Evolutionary conservation across 257 asterid species (phyloP), one percentile per base, ranked within the genome.

Genomic region (Scutellaria baicalensis): DNA sequence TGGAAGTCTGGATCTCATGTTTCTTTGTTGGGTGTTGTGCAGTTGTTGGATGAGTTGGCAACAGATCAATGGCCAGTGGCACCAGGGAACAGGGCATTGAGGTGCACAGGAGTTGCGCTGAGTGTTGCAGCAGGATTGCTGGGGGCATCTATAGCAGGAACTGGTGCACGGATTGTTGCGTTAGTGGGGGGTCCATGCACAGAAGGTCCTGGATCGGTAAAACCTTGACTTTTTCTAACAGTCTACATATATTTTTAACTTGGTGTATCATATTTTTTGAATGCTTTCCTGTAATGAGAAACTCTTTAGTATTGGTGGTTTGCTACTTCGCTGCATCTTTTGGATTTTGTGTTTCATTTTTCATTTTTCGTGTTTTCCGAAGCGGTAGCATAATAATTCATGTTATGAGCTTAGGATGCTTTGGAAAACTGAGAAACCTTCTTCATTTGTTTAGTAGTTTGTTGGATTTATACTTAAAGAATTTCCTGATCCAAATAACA

Each of bases 111-210:
- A 42, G 95, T 86, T 51, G 97, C 99, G 0, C 75, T 94, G 81
- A 86, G 97, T 75, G 97, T 94, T 49, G 97, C 99, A 35, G 87
- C 95, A 11, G 95, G 99, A 20, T 79, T 94, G 75, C 86, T 94
- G 27, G 93, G 97, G 21, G 97, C 96, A 69, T 91, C 95, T 39
- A 72, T 79, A 66, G 86, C 94, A 20, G 96, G 95, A 64, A 84
- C 95, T 61, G 92, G 95, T 79, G 96, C 93, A 58, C 80, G 97
- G 78, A 91, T 94, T 76, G 63, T 94, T 58, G 86, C 93, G 62
- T 84, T 94, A 73, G 97, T 94, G 10, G 99, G 99, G 51, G 99
- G 99, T 73, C 99, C 99, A 43, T 91, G 99, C 76, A 94, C 99
- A 0, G 97, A 91, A 84, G 99, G 99, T 57, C 97, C 99, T 40